These are phyloP conservation scores for Colletotrichum abscissum DNA, from an alignment of 2,329 filamentous ascomycete species.

Conservation along the genomic window DNA sequence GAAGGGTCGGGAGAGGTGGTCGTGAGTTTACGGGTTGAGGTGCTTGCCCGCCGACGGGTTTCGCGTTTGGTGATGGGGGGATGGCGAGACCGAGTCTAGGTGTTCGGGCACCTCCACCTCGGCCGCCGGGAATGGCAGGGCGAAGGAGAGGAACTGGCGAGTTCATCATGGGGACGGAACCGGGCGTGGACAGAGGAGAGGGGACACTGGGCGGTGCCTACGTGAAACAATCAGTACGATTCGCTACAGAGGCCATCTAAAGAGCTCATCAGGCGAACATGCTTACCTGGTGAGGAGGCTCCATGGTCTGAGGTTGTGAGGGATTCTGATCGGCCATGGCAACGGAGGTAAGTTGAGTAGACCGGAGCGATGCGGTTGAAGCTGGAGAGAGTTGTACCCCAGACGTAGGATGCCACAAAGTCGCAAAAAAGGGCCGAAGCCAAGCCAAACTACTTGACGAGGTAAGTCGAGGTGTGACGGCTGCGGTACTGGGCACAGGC, in stretches of 20 bases:
- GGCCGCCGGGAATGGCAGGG: conserved; percentile 80
- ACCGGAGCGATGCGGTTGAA: conserved; percentile 9
- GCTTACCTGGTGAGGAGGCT: conserved; percentile 35
- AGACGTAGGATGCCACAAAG: conserved; percentile 6
- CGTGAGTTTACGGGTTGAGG: conserved; percentile 55
- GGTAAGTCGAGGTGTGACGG: conserved; percentile 22
- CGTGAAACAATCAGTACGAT: background rate
- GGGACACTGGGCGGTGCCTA: conserved; percentile 20
- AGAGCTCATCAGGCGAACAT: background rate
- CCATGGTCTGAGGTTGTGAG: conserved; percentile 32
- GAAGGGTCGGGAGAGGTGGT: conserved; percentile 81
- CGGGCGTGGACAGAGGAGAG: conserved; percentile 45
- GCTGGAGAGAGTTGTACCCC: conserved; percentile 6
- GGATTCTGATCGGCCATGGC: conserved; percentile 34
- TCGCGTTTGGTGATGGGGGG: conserved; percentile 84
- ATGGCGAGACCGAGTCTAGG: conserved; percentile 91
- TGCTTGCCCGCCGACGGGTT: conserved; percentile 73
- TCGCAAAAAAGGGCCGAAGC: conserved; percentile 27
- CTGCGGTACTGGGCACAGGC: conserved; percentile 16
- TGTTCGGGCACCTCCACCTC: conserved; percentile 70
- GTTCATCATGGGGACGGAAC: conserved; percentile 70
- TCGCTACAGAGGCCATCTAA: background rate
- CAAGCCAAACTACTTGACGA: conserved; percentile 22
- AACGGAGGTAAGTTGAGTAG: background rate
- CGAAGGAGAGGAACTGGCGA: conserved; percentile 84